Conservation (phyloP, 305 asterid genomes). For the Stenogyne calaminthoides region DNA sequence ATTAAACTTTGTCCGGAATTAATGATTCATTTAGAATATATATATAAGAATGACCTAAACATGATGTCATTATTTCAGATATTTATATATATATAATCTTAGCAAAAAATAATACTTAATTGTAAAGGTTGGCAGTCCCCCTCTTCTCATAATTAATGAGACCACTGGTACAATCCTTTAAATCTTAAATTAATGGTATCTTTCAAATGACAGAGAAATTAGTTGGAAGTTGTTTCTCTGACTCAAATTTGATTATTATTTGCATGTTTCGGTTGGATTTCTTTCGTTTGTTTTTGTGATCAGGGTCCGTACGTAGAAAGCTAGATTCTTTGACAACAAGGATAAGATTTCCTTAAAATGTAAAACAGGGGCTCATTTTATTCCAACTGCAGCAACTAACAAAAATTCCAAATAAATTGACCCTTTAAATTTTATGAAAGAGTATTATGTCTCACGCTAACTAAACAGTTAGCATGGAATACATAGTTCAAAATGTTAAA, state of each 20-base stretch:
- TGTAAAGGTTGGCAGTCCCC: background rate
- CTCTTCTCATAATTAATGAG: no score
- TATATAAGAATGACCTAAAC: background rate
- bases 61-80: background rate
- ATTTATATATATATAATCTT: background rate
- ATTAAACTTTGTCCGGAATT: no score
- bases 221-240: constrained; percentile 13
- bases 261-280: background rate
- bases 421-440: no score
- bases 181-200: background rate
- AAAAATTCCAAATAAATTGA: background rate
- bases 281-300: background rate
- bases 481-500: no score
- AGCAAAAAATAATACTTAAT: background rate
- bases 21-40: no score
- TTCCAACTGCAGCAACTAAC: background rate
- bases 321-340: constrained; percentile 22
- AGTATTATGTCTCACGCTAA: no score
- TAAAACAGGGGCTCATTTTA: background rate
- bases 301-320: constrained; percentile 15
- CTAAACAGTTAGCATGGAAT: no score
- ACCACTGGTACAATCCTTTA: constrained; percentile 27
- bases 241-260: constrained; percentile 9
- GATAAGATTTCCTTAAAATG: background rate
- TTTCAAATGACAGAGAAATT: constrained; percentile 14